These are phyloP conservation scores for Thermochaetoides dissita DNA, from an alignment of 2,329 filamentous ascomycete species.

Conservation along the genomic window DNA sequence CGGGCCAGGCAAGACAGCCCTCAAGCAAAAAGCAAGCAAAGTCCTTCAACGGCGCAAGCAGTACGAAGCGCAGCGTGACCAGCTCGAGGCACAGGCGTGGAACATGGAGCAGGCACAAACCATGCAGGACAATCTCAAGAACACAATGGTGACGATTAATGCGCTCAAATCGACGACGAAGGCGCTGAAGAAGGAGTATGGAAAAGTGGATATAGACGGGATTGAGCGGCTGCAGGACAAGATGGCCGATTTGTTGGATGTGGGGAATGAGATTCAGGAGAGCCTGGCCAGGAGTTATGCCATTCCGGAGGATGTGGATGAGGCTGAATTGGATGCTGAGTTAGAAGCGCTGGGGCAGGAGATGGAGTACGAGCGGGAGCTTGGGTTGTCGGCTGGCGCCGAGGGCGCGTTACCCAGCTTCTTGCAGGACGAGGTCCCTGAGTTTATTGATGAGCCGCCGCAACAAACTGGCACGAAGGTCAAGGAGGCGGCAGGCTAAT, in stretches of 20 bases:
- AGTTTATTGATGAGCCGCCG: slow-evolving; percentile 88
- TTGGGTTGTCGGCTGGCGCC: slow-evolving; percentile 25
- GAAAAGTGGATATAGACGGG: slow-evolving; percentile 93
- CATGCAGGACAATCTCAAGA: slow-evolving; percentile 98
- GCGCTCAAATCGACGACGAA: slow-evolving; percentile 96
- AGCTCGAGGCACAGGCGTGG: slow-evolving; percentile 88
- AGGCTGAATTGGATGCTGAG: slow-evolving; percentile 91
- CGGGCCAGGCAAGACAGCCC: slow-evolving; percentile 79
- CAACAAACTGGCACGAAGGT: slow-evolving; percentile 52
- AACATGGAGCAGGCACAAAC: slow-evolving; percentile 98
- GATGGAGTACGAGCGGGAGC: slow-evolving; percentile 66
- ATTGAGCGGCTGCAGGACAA: slow-evolving; percentile 97
- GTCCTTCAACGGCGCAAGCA: slow-evolving; percentile 85
- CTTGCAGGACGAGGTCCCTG: slow-evolving; percentile 76
- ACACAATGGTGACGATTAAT: slow-evolving; percentile 96
- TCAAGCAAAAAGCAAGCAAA: slow-evolving; percentile 90
- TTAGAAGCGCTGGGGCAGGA: slow-evolving; percentile 88
- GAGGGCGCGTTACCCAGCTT: slow-evolving; percentile 62
- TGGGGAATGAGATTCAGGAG: slow-evolving; percentile 97
- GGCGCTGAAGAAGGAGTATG: slow-evolving; percentile 82
- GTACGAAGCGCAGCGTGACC: slow-evolving; percentile 87
- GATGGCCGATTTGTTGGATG: slow-evolving; percentile 95
- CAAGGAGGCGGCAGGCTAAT: slow-evolving; percentile 58
- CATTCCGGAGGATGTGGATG: slow-evolving; percentile 91
- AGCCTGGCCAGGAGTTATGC: slow-evolving; percentile 84